Percentiles rank a stretch among this genome's conserved stretches.
Conservation (phyloP, 2,329 filamentous ascomycete species). For the Ophiostoma piceae region DNA sequence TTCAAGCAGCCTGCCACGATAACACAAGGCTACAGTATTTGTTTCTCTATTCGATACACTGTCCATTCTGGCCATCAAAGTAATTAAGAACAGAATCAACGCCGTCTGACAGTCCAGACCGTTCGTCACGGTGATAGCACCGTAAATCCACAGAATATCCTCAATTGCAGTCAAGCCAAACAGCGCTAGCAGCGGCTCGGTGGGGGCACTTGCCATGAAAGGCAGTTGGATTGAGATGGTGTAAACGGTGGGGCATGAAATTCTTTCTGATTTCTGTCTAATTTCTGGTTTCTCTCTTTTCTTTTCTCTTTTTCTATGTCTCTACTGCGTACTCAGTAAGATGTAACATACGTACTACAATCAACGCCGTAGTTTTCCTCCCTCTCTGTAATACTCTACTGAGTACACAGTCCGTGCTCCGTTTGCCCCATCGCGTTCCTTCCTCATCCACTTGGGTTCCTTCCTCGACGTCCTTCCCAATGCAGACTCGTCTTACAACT, state of each 20-base stretch:
- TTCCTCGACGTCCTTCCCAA: not conserved
- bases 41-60: not conserved
- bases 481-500: conserved; percentile 7
- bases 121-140: not conserved
- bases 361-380: conserved; percentile 8
- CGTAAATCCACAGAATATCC: not conserved
- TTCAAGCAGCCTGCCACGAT: not conserved
- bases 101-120: not conserved
- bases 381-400: not conserved
- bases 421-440: not conserved
- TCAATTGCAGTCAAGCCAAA: not conserved
- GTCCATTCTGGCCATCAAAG: not conserved
- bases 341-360: not conserved
- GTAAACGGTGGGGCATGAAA: not conserved
- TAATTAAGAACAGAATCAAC: not conserved
- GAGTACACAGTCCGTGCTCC: not conserved
- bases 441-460: no score
- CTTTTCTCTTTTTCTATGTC: no score
- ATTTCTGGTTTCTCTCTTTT: not conserved
- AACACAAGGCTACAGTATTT: not conserved
- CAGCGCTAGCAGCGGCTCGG: conserved; percentile 13
- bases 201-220: conserved; percentile 20
- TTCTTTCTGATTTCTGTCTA: not conserved
- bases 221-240: conserved; percentile 17
- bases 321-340: no score